phyloP scores from a whole-genome alignment of 345 rosid species.

The Citrus mangshanensis region DNA sequence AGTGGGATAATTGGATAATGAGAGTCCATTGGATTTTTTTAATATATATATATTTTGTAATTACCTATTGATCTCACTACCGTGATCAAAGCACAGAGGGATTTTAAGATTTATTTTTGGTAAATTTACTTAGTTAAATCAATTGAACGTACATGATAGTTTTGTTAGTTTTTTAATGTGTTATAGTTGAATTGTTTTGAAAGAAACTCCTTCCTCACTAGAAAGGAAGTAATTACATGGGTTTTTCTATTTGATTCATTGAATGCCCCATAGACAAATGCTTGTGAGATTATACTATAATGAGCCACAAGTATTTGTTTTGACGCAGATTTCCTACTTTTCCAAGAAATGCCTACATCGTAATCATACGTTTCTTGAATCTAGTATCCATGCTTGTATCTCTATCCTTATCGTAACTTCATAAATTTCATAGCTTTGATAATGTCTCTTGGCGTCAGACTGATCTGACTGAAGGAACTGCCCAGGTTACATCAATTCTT shows the following conservation, averaged over 20 bases:
- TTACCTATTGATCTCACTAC: not conserved
- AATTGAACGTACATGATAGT: not conserved
- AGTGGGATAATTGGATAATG: not conserved
- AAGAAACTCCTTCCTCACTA: not conserved
- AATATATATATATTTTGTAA: not conserved
- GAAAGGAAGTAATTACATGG: not conserved
- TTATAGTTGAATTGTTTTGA: not conserved
- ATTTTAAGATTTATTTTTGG: not conserved
- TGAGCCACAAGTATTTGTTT: not conserved
- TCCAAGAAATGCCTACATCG: not conserved
- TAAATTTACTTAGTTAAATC: not conserved
- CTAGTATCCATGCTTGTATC: not conserved
- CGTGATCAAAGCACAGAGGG: not conserved
- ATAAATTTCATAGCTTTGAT: not conserved
- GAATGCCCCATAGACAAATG: not conserved
- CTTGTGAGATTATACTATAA: not conserved
- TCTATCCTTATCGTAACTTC: not conserved
- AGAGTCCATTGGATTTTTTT: not conserved
- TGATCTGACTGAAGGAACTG: not conserved
- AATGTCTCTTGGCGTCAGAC: not conserved
- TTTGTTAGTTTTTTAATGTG: not conserved
- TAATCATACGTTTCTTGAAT: not conserved
- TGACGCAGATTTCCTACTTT: not conserved
- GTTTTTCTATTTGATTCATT: not conserved
- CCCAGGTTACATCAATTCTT: not conserved